phyloP scores from a whole-genome alignment of 345 rosid species.

The Brassica carinata region DNA sequence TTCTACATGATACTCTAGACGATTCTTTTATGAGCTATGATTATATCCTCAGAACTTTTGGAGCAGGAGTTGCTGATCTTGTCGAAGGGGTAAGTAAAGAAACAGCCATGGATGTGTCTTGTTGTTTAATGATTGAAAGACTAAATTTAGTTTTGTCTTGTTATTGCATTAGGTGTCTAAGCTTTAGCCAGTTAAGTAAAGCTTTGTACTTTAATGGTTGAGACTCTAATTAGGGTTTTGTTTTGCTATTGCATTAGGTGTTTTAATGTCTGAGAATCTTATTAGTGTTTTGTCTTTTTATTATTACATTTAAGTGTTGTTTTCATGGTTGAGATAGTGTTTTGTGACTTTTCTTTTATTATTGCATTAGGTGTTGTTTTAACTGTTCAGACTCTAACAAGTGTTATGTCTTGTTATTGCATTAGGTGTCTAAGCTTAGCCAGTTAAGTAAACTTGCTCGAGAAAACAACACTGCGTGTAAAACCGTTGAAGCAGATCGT shows the following conservation, averaged over 20 bases:
- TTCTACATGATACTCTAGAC: slow-evolving; percentile 89
- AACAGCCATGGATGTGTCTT: background rate
- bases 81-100: slow-evolving; percentile 83
- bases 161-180: slow-evolving; percentile 52
- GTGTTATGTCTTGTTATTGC: background rate
- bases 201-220: background rate
- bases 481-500: slow-evolving; percentile 90
- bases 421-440: slow-evolving; percentile 92
- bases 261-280: slow-evolving; percentile 10
- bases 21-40: slow-evolving; percentile 80
- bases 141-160: background rate
- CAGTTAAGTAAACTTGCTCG: slow-evolving; percentile 95
- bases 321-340: background rate
- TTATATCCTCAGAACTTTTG: slow-evolving; percentile 66
- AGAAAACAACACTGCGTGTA: slow-evolving; percentile 83
- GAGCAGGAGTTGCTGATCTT: slow-evolving; percentile 87
- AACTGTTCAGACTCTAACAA: slow-evolving; percentile 1
- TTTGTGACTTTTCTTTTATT: background rate
- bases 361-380: background rate
- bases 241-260: background rate
- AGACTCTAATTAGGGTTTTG: slow-evolving; percentile 8
- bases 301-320: background rate
- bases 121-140: background rate
- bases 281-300: background rate
- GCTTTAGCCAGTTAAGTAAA: background rate